These are phyloP conservation scores for Skeletonema grethae DNA, from an alignment of 108 stramenopile species.

Conservation along the genomic window DNA sequence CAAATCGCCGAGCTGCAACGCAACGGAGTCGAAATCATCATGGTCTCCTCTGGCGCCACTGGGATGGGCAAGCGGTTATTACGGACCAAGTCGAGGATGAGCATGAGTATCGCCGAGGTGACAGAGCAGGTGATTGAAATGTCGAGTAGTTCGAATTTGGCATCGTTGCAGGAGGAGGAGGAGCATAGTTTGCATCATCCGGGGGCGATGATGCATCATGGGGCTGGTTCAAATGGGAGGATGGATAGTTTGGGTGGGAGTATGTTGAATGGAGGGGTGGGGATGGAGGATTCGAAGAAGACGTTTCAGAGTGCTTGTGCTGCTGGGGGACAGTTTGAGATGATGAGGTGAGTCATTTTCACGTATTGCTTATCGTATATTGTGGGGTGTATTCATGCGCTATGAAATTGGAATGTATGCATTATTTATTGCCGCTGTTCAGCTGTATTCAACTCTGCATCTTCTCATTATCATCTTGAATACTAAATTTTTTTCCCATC, in stretches of 20 bases:
- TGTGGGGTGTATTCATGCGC: no score
- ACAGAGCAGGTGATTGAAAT: not conserved
- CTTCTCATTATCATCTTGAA: not conserved
- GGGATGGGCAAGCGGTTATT: slow-evolving; percentile 88
- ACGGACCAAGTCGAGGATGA: slow-evolving; percentile 64
- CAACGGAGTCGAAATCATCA: slow-evolving; percentile 76
- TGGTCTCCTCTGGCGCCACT: slow-evolving; percentile 79
- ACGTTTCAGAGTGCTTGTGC: slow-evolving; percentile 93
- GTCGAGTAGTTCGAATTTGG: not conserved
- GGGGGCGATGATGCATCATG: slow-evolving; percentile 16
- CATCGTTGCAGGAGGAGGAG: slow-evolving; percentile 11
- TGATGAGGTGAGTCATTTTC: slow-evolving; percentile 78
- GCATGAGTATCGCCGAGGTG: slow-evolving; percentile 67
- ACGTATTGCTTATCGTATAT: no score
- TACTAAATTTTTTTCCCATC: not conserved
- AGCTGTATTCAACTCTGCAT: not conserved
- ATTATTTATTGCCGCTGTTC: no score
- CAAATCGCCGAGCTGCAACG: slow-evolving; percentile 85
- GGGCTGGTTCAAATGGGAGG: slow-evolving; percentile 48
- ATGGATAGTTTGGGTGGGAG: not conserved
- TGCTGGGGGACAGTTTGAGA: slow-evolving; percentile 97
- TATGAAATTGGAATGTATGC: not conserved
- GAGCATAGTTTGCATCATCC: not conserved
- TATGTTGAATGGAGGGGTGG: not conserved
- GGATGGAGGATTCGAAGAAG: slow-evolving; percentile 65